phyloP scores from a whole-genome alignment of 768 basidiomycete species.

The Psilocybe subaeruginosa region DNA sequence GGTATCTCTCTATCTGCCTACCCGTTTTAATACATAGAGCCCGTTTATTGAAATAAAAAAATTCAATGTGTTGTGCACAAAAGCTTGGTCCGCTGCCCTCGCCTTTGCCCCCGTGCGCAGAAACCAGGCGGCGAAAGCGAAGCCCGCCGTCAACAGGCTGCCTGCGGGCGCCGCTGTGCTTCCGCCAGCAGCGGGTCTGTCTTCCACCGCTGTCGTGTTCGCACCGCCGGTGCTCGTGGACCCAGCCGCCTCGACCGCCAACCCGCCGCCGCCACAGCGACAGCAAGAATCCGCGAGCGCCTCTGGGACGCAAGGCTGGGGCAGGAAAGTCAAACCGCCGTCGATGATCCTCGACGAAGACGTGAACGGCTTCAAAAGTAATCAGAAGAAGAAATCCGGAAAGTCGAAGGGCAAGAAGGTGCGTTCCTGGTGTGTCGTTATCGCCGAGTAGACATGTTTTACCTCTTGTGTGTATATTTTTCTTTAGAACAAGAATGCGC shows the following conservation, averaged over 20 bases:
- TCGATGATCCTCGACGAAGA: conserved; percentile 91
- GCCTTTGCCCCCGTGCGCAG: conserved; percentile 87
- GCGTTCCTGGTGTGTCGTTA: conserved; percentile 14
- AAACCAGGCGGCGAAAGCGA: conserved; percentile 57
- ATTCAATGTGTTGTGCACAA: conserved; percentile 27
- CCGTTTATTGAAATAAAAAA: conserved; percentile 58
- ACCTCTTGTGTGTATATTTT: background rate
- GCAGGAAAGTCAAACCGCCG: conserved; percentile 88
- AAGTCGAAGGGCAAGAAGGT: conserved; percentile 72
- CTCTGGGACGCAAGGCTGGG: conserved; percentile 61
- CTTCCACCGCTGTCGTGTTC: conserved; percentile 68
- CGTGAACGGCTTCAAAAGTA: conserved; percentile 77
- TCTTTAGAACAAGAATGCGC: conserved; percentile 61
- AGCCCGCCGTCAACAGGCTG: conserved; percentile 51
- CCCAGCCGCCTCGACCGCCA: conserved; percentile 27
- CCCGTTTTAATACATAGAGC: conserved; percentile 48
- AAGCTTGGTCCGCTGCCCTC: conserved; percentile 90
- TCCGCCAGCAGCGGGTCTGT: conserved; percentile 33
- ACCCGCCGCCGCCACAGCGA: conserved; percentile 14
- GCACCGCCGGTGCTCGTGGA: conserved; percentile 68
- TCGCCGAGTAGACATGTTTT: background rate
- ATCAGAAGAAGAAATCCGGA: conserved; percentile 56
- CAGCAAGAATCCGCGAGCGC: conserved; percentile 26
- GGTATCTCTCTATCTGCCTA: conserved; percentile 59
- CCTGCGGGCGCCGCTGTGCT: conserved; percentile 67